Base-by-base conservation (phyloP, 2,329 filamentous ascomycete genomes). In the Aspergillus sp. region DNA sequence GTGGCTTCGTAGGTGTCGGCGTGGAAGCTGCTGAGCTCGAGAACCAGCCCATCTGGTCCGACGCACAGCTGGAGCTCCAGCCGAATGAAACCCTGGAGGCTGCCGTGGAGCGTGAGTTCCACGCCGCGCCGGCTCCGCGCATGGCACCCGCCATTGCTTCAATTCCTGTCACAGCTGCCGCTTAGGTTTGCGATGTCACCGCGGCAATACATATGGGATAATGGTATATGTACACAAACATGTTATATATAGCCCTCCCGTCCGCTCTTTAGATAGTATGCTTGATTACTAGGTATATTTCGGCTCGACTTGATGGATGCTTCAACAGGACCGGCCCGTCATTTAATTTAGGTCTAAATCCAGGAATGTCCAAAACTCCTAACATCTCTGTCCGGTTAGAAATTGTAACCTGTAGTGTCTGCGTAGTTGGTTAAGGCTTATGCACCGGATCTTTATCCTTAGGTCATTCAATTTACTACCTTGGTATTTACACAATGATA, bases 1-100 rank as follows among this genome's bases (percentile, higher is more conserved):
- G 95, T 47, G 95, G 95, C 7, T 97, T 98, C 77, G 90, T 98
- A 57, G 95, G 93, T 53, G 95, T 99, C 8, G 95, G 95, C 20
- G 88, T 91, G 63, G 78, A 88, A 57, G 82, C 81, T 48, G 82
- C 82, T 20, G 76, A 80, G 55, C 78, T 78, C 2, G 82, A 84
- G 41, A 81, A 82, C 64, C 77, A 85, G 71, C 88, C 93, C n/a
- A 87, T 99, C 41, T 99, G 95, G 95, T 95, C 90, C 2, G 87
- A 97, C 68, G 81, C 84, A 67, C 95, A 99, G 81, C 85, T 99
- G 55, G 90, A 89, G 41, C 83, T 96, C 48, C 54, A 56, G 32
- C 57, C 66, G 48, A 83, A 86, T 58, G 81, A 90, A 68, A 80
- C 85, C 13, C 80, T 85, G 50, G 79, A 83, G 70, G 84, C 88